Evolutionary conservation across 257 asterid genomes (phyloP), one percentile per base, ranked within the genome.

Genomic region (Cruciata laevipes): DNA sequence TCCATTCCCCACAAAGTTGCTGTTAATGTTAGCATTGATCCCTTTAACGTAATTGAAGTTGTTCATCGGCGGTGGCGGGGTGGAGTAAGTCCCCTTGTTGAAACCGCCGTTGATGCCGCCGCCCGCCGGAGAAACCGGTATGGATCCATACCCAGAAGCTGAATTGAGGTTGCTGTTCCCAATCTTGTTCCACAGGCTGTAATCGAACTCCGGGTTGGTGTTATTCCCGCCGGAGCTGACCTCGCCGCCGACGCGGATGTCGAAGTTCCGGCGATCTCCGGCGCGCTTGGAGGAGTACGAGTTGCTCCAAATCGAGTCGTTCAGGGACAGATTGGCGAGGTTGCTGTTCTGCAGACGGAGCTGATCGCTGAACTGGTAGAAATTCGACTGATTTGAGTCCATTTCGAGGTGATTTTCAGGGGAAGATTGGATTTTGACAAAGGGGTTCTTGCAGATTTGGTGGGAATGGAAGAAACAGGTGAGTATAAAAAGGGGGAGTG

Each of bases 351-450:
- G 96, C 1, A 84, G 73, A 33, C 98, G 96, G n/a, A 94, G 95
- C 56, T 88, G 81, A 60, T 94, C 99, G 71, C 99, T 89, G 86
- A 94, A 94, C 61, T 94, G 98, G 89, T 91, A 83, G 77, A 94
- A 94, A 7, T 95, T 83, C 0, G 96, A 89, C 67, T 90, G 92
- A 31, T 79, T 84, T 68, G 74, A 85, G 68, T 90, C 95, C 98
- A 91, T 62, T 32, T 5, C 31, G 33, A 25, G 7, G 38, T 1
- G 32, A 25, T 0, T 24, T 1, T 23, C 63, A 25, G n/a, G 33
- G 3, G 18, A 61, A 61, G 10, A 47, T 47, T 47, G 55, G 55
- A 47, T 47, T 47, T 47, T 42, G 14, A 42, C 51, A 17, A 7
- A 38, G 2, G 27, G 17, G 30, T 14, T 64, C 1, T 23, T 55